Evolutionary conservation across 2,329 filamentous ascomycete genomes (phyloP).

Genomic region (Hypoxylon sp.): DNA sequence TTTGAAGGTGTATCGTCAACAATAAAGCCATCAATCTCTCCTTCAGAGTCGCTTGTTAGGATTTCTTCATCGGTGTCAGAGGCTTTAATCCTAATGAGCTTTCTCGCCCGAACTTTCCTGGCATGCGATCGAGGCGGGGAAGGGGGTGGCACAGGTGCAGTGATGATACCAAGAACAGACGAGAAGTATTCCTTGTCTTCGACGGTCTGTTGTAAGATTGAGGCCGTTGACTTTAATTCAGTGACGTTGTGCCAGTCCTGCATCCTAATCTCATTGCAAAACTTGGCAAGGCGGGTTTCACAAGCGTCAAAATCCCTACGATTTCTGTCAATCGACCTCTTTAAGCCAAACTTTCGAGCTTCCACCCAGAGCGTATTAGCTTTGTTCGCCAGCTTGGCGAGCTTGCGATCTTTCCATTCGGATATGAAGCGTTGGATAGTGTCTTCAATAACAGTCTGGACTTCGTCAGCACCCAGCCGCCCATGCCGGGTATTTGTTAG

Average conservation of each 20-base stretch:
- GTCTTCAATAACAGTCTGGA: constrained; percentile 68
- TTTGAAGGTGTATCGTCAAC: constrained; percentile 56
- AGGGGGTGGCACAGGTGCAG: constrained; percentile 56
- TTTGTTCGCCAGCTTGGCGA: constrained; percentile 67
- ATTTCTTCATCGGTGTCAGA: constrained; percentile 62
- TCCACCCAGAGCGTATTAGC: constrained; percentile 74
- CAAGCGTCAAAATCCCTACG: constrained; percentile 60
- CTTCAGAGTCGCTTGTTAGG: constrained; percentile 66
- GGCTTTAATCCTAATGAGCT: constrained; percentile 11
- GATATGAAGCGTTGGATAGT: constrained; percentile 65
- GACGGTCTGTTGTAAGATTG: constrained; percentile 75
- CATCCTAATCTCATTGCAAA: constrained; percentile 66
- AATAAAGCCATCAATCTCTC: constrained; percentile 65
- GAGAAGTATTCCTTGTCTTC: constrained; percentile 69
- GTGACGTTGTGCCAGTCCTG: constrained; percentile 67
- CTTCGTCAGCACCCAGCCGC: constrained; percentile 61
- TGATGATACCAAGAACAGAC: constrained; percentile 66
- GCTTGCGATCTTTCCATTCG: constrained; percentile 71
- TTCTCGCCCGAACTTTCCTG: constrained; percentile 36
- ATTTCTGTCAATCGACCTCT: constrained; percentile 62
- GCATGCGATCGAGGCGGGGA: constrained; percentile 45
- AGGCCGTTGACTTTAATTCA: constrained; percentile 69
- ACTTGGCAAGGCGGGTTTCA: constrained; percentile 68
- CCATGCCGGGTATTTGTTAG: constrained; percentile 47
- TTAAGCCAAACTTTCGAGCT: constrained; percentile 62